These are phyloP conservation scores for carrot (Daucus carota) DNA, from an alignment of 129 eudicot species.

Conservation along the genomic window DNA sequence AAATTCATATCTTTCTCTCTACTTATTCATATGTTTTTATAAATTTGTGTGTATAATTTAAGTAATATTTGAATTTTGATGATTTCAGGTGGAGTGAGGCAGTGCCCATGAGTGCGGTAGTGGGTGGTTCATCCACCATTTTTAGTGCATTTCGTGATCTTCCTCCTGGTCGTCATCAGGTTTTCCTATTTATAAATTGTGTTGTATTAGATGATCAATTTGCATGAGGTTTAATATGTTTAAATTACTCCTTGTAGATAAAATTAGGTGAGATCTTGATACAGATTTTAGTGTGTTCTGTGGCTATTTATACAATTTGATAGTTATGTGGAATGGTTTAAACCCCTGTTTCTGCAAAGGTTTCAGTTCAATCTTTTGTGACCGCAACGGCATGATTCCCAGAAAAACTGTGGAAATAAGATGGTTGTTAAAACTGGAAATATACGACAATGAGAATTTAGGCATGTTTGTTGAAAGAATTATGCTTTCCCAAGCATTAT, in stretches of 20 bases:
- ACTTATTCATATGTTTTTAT: neutral
- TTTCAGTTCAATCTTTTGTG: neutral
- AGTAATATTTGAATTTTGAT: too few species aligned
- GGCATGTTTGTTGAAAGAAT: neutral
- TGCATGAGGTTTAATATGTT: neutral
- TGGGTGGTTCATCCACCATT: conserved; percentile 47
- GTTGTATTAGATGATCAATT: too few species aligned
- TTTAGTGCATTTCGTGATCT: conserved; percentile 50
- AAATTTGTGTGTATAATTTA: neutral
- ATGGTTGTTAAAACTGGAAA: neutral
- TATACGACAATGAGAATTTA: neutral
- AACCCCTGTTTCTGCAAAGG: neutral
- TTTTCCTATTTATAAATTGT: too few species aligned
- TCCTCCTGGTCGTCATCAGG: conserved; percentile 62
- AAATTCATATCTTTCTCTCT: neutral
- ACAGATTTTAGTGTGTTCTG: too few species aligned
- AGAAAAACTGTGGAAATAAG: neutral
- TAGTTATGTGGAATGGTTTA: neutral
- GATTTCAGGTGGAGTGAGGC: conserved; percentile 50
- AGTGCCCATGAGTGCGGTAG: conserved; percentile 41
- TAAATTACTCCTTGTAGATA: too few species aligned
- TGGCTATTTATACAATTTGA: neutral
- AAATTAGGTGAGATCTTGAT: too few species aligned
- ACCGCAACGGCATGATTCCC: neutral
- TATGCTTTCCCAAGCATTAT: neutral